These are phyloP conservation scores for Athelia psychrophila DNA, from an alignment of 1,284 basidiomycete genomes.

Conservation along the genomic window DNA sequence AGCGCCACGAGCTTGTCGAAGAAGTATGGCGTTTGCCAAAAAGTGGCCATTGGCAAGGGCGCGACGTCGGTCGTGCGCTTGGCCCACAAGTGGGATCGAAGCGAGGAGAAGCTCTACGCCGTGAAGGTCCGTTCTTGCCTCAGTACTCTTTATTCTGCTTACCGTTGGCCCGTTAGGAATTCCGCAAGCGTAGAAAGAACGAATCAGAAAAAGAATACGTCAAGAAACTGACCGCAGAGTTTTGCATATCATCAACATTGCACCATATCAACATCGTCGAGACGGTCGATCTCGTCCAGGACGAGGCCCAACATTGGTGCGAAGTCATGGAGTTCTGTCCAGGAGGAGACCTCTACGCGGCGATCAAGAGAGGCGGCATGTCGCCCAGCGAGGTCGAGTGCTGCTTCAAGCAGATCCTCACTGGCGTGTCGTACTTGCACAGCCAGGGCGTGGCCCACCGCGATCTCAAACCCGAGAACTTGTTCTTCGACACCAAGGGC, in stretches of 20 bases:
- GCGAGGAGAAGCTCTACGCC: constrained; percentile 97
- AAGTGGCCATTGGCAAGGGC: constrained; percentile 95
- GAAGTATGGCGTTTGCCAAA: constrained; percentile 98
- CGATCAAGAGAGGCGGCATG: constrained; percentile 98
- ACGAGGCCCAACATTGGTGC: constrained; percentile 96
- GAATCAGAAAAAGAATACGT: constrained; percentile 99
- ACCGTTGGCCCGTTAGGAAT: constrained; percentile 59
- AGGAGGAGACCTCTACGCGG: constrained; percentile 95
- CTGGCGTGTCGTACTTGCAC: constrained; percentile 88
- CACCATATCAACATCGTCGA: constrained; percentile 98
- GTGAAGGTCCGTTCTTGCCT: constrained; percentile 72
- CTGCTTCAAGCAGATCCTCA: constrained; percentile 96
- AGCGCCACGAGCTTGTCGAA: constrained; percentile 68
- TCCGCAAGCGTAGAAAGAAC: constrained; percentile 96
- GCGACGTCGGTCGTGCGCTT: constrained; percentile 95
- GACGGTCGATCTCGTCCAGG: constrained; percentile 97
- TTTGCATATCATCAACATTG: constrained; percentile 97
- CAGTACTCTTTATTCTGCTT: constrained; percentile 4
- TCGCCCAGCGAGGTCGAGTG: constrained; percentile 93
- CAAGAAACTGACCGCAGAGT: constrained; percentile 99
- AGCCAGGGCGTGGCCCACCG: constrained; percentile 97
- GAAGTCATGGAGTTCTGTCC: constrained; percentile 99
- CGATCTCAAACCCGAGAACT: constrained; percentile 97
- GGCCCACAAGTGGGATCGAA: constrained; percentile 98
- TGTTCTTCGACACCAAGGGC: constrained; percentile 91